Evolutionary conservation across 306 rosid species (phyloP), one percentile per base, ranked within the genome.

Genomic region (Ormosia semicastrata): DNA sequence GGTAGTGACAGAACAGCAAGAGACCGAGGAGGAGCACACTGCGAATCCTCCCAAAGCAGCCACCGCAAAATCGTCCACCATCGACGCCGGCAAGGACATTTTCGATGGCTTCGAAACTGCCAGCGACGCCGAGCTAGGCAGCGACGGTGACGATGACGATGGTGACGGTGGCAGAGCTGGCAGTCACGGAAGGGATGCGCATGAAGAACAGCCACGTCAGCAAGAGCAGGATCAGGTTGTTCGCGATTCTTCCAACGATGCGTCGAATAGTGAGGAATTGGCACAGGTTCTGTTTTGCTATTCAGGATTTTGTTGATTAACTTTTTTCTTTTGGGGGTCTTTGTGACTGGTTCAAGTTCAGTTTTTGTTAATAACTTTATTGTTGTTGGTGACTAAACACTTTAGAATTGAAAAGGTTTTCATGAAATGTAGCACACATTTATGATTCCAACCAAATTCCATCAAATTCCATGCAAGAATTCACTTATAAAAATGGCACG

Each of bases 71-170:
- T 57, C 67, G 5, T 10, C 63, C 18, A n/a, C 33, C 14, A 7
- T 30, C 14, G 32, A 18, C 30, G 36, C 41, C 14, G 12, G 50
- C 13, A 76, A 63, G 44, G 71, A 49, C 29, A 58, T 60, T 64
- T 63, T 49, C 7, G 81, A 47, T 76, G 81, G 84, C 77, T 81
- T 81, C 17, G 83, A 85, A 85, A 81, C 88, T n/a, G 88, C 88
- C 83, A 85, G 88, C 60, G 88, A 81, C 43, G 13, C 81, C 40
- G 86, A 85, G 50, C 77, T 85, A 63, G 77, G 2, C 18, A 72
- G 66, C 57, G 78, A 76, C 52, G 46, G 79, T 0, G 47, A 43
- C 6, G 80, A 81, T 13, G 78, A 43, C 40, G 40, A 3, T 6
- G 4, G 40, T 1, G 36, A 33, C 40, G n/a, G n/a, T n/a, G 40